Evolutionary conservation across 2,329 filamentous ascomycete species (phyloP).

Genomic region (Atkinsonella hypoxylon): DNA sequence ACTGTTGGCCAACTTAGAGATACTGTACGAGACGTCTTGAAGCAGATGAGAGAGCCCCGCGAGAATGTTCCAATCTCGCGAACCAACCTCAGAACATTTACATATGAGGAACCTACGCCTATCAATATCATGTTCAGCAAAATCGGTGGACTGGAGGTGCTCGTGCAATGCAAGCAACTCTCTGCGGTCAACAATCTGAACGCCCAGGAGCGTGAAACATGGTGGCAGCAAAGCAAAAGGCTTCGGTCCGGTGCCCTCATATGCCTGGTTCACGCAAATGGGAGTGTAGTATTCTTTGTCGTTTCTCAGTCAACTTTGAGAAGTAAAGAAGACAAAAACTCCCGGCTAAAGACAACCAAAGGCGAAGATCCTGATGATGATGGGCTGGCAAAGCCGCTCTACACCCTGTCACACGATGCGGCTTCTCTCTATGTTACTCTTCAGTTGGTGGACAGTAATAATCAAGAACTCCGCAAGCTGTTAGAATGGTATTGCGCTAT

Average conservation of each 20-base stretch:
- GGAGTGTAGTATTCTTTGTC: constrained; percentile 28
- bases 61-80: constrained; percentile 6
- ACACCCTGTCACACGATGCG: constrained; percentile 21
- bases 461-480: constrained; percentile 11
- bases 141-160: constrained; percentile 29
- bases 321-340: constrained; percentile 7
- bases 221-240: constrained; percentile 39
- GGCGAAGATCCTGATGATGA: constrained; percentile 3
- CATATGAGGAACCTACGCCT: constrained; percentile 18
- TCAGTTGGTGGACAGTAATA: constrained; percentile 14
- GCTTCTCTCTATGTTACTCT: constrained; percentile 20
- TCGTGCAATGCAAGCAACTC: constrained; percentile 34
- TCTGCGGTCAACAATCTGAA: constrained; percentile 11
- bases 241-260: constrained; percentile 37
- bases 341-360: constrained; percentile 9
- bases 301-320: constrained; percentile 18
- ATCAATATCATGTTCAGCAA: constrained; percentile 23
- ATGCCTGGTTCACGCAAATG: constrained; percentile 31
- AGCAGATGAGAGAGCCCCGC: constrained; percentile 16
- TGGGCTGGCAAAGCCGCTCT: background rate
- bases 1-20: constrained; percentile 41
- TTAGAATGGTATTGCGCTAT: constrained; percentile 17
- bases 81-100: constrained; percentile 17
- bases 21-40: constrained; percentile 28
- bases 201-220: constrained; percentile 25